These are phyloP conservation scores for Magnolia officinalis DNA, from an alignment of 164 flowering plant genomes.

Conservation along the genomic window DNA sequence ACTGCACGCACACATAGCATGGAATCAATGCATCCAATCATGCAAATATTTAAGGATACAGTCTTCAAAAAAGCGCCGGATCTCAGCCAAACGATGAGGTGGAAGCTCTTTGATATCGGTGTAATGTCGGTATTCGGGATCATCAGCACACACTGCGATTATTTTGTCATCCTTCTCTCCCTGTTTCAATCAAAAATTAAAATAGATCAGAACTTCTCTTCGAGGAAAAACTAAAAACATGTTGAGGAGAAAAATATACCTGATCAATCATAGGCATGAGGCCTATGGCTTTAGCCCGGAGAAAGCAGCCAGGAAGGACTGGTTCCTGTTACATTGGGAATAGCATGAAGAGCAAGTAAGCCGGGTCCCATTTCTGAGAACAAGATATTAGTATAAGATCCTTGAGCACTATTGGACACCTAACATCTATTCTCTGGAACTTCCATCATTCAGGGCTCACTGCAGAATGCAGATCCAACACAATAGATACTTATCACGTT, in stretches of 20 bases:
- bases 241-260: conserved; percentile 22
- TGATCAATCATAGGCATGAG: conserved; percentile 93
- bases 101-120: conserved; percentile 80
- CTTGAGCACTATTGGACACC: too few species aligned
- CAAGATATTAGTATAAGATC: not conserved
- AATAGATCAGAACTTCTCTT: not conserved
- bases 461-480: too few species aligned
- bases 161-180: conserved; percentile 92
- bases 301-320: conserved; percentile 78
- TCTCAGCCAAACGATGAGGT: conserved; percentile 83
- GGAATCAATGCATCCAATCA: not conserved
- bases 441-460: too few species aligned
- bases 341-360: conserved; percentile 3
- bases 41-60: conserved; percentile 50
- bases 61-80: conserved; percentile 82
- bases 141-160: conserved; percentile 86
- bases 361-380: not conserved
- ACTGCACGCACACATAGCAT: not conserved
- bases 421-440: too few species aligned
- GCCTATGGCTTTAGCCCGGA: conserved; percentile 80
- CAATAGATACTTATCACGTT: too few species aligned
- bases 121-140: conserved; percentile 78
- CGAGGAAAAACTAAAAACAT: not conserved
- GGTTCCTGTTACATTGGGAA: conserved; percentile 50
- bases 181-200: conserved; percentile 24